Base-by-base conservation (phyloP, 1,284 basidiomycete genomes). In the Ustilago hordei region DNA sequence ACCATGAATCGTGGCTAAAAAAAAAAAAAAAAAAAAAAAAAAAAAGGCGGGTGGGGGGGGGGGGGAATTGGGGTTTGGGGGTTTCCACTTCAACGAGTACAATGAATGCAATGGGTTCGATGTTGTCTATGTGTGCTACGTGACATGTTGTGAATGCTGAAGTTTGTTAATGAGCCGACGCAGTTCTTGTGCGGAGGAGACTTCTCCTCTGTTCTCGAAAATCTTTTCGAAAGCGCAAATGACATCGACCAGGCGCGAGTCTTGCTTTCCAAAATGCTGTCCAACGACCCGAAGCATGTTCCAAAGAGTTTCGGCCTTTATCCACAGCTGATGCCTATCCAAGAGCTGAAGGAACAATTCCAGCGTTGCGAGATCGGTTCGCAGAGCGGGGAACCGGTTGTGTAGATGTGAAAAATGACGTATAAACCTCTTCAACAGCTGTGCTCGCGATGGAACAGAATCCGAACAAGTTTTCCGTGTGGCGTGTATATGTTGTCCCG, bases 1-100 rank as follows among this genome's bases (percentile, higher is more conserved):
- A 95, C 92, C 2, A 95, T 96, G 93, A 98, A 97, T 86, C 90
- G 94, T 64, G 95, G 95, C 19, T 61, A 31, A 50, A 13, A 6
- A 32, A 32, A 15, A 56, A 2, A n/a, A n/a, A n/a, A n/a, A 19
- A 1, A 19, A 31, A 50, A 13, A 6, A 32, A 32, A 15, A 19
- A 1, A 19, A 19, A 19, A 19, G 19, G 19, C 19, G 19, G 19
- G 1, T 1, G 19, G 19, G 19, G 19, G 5, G 17, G n/a, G 13
- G 23, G 23, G 23, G 23, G 23, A n/a, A n/a, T n/a, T n/a, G n/a
- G n/a, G 19, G 19, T 19, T 28, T 28, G 23, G 23, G 23, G 23
- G 0, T 28, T 28, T 28, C 23, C 23, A 53, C 28, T 31, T 31
- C 13, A 8, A 23, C 19, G 28, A 8, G 36, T 19, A 15, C 15